Conservation (phyloP, 1,139 yeast species). For the Hanseniaspora sp. region DNA sequence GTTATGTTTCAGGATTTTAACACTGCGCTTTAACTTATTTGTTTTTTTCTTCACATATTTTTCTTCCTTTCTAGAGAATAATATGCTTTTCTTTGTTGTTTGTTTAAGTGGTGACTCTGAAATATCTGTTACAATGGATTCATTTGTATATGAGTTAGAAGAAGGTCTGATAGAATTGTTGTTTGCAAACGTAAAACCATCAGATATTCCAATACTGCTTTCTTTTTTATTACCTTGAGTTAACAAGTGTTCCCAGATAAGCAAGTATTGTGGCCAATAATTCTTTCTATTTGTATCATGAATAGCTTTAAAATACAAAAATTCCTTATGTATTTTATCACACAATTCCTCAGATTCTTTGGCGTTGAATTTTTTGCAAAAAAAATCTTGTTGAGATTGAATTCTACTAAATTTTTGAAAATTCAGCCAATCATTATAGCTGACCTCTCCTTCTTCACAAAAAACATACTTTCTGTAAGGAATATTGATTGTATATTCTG, state of each 20-base stretch:
- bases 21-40: background rate
- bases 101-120: background rate
- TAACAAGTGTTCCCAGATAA: background rate
- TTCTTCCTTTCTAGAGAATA: background rate
- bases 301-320: background rate
- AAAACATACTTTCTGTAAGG: background rate
- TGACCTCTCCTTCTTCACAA: background rate
- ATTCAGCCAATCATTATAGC: background rate
- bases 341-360: background rate
- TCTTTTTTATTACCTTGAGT: background rate
- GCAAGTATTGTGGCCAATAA: background rate
- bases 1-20: background rate
- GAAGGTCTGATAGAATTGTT: background rate
- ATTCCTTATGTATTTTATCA: background rate
- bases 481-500: background rate
- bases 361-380: background rate
- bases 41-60: background rate
- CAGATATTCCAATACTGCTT: background rate
- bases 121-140: too few relatives aligned
- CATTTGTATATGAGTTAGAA: too few relatives aligned
- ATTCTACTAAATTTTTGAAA: conserved; percentile 1
- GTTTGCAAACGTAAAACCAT: background rate
- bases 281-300: background rate
- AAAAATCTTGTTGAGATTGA: background rate
- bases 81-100: background rate